Evolutionary conservation across 345 rosid genomes (phyloP), one percentile per base, ranked within the genome.

Genomic region (Turritis glabra): DNA sequence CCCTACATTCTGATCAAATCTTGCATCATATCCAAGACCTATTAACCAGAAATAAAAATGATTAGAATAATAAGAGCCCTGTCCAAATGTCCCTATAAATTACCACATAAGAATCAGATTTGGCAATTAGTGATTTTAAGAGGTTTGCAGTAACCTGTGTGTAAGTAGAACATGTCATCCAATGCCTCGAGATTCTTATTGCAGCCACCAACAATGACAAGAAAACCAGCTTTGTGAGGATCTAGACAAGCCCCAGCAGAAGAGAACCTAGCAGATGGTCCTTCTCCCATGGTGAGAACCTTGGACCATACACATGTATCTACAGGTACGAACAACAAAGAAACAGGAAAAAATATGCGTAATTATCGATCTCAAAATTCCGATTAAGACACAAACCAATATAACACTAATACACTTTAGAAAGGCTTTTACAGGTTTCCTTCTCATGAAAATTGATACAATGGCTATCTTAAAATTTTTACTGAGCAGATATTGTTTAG

Each of bases 191-290:
- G 99, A 74, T 82, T 86, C 84, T 85, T 96, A 79, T 88, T 88
- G 84, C 98, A 96, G 65, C 99, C 99, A 75, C 99, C 99, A 13
- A 89, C 71, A 72, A 96, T 82, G 65, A 88, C 80, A 71, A 92
- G 92, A 69, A 84, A 81, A 13, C 99, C 97, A 44, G 83, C 79
- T 78, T 82, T 88, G 59, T 83, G 72, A 4, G 98, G 99, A 85
- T 90, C 95, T 81, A 92, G 85, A 79, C 88, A 88, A 68, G 88
- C 99, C 78, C 98, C 96, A 13, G 96, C 86, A 38, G 90, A 84
- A 55, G 99, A 92, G 82, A 96, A 96, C 81, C 97, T 96, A 21
- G 99, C 90, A 69, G 91, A 90, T 64, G 99, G 99, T 41, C 94
- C 95, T 76, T 85, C 86, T 43, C 96, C 94, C 2, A 71, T 75